A percentile compares a stretch with the other conserved stretches of the same genome.
phyloP scores from a whole-genome alignment of 2,329 filamentous ascomycete species.

The Aspergillus sp. region DNA sequence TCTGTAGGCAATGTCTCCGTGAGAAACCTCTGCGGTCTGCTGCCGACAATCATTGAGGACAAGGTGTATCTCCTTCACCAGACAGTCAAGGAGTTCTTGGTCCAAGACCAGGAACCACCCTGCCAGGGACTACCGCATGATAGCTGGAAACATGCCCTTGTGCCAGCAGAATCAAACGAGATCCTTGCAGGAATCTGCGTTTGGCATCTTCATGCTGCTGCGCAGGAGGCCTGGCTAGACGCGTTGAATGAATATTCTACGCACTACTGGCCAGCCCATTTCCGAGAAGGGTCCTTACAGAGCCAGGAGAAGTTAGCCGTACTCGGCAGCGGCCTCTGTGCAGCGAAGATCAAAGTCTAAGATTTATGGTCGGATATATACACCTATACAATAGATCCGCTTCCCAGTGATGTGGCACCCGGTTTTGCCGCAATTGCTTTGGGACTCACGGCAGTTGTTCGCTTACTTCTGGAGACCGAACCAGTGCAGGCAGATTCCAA shows the following conservation, averaged over 20 bases:
- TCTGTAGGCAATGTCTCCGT: too few relatives aligned
- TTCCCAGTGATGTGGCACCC: not conserved
- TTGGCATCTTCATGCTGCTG: not conserved
- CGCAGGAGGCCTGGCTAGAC: not conserved
- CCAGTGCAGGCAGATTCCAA: not conserved
- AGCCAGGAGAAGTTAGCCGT: not conserved
- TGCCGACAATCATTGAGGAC: not conserved
- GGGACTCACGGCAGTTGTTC: not conserved
- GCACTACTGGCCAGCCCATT: not conserved
- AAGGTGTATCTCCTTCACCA: not conserved
- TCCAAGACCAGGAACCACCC: not conserved
- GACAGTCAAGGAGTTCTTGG: not conserved
- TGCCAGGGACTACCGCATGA: not conserved
- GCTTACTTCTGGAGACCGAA: not conserved
- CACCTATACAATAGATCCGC: not conserved
- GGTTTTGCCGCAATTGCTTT: not conserved
- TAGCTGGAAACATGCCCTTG: not conserved
- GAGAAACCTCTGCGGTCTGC: not conserved
- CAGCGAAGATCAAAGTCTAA: not conserved
- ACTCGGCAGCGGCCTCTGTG: not conserved
- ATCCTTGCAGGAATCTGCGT: not conserved
- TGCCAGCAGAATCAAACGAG: not conserved
- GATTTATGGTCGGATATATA: not conserved
- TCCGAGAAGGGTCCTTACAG: not conserved
- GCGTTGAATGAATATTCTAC: not conserved